Percentiles rank a stretch among this genome's conserved stretches.
These are phyloP conservation scores for Tricholoma flavovirens DNA, from an alignment of 768 basidiomycete genomes.

Conservation along the genomic window DNA sequence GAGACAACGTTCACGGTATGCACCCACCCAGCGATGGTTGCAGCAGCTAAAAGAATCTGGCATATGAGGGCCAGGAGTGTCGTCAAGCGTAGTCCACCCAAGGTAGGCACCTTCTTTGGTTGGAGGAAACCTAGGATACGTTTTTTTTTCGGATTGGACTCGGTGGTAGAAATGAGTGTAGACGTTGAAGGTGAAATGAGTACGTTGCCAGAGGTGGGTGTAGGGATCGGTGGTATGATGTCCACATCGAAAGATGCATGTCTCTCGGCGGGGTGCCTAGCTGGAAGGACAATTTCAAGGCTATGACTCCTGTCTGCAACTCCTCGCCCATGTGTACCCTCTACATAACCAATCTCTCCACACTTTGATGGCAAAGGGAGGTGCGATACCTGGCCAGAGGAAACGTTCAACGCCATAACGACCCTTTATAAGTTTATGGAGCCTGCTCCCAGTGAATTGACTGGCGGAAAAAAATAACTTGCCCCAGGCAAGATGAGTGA, in stretches of 20 bases:
- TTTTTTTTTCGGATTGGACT: constrained; percentile 25
- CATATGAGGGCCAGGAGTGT: constrained; percentile 38
- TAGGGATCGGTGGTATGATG: constrained; percentile 10
- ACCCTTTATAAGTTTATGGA: neutral
- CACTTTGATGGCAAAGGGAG: constrained; percentile 56
- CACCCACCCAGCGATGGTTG: constrained; percentile 53
- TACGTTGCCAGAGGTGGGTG: constrained; percentile 9
- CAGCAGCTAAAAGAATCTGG: constrained; percentile 37
- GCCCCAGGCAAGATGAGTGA: constrained; percentile 37
- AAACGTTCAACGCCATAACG: constrained; percentile 24
- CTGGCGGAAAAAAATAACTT: constrained; percentile 24
- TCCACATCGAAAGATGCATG: constrained; percentile 12
- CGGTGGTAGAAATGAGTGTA: constrained; percentile 13
- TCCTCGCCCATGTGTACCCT: constrained; percentile 28
- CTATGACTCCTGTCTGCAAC: constrained; percentile 12
- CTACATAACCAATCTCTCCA: constrained; percentile 61
- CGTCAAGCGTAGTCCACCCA: constrained; percentile 39
- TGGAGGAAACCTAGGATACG: constrained; percentile 35
- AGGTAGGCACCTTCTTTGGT: constrained; percentile 28
- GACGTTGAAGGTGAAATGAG: constrained; percentile 16
- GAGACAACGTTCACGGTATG: constrained; percentile 24
- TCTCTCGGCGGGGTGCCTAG: constrained; percentile 45
- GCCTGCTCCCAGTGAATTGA: constrained; percentile 14
- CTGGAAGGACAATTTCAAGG: constrained; percentile 29
- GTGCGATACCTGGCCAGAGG: constrained; percentile 11